Evolutionary conservation across 164 flowering plant species (phyloP), one percentile per base, ranked within the genome.

Genomic region (Protea cynaroides): DNA sequence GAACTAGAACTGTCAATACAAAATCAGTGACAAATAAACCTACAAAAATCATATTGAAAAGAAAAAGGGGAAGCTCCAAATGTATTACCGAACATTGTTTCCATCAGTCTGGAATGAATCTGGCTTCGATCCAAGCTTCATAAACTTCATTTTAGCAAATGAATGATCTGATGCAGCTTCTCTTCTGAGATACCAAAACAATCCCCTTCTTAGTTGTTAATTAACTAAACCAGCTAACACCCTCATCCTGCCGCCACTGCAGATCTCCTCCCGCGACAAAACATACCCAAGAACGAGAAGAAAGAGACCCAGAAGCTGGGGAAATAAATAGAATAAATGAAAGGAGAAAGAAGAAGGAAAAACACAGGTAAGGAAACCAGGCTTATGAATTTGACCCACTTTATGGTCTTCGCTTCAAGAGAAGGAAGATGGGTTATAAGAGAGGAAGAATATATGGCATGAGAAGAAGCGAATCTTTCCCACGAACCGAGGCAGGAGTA

Each of bases 61-160:
- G 18, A 18, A 60, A 17, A 24, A 61, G n/a, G 36, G 21, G 7
- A 37, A 62, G 44, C 43, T 58, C 38, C 24, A 38, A 52, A 50
- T 19, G 40, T 71, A 79, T 74, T 59, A 94, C 99, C 97, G 84
- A 62, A 79, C 77, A 73, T 78, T 77, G 56, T 80, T 79, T 43
- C 90, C 96, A 63, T 91, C 96, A 14, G 81, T 79, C 75, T 86
- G 90, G 74, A 94, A 89, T 22, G 84, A 77, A 78, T 91, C 96
- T 7, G 92, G 88, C 84, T 89, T 94, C 13, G 99, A 91, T 70
- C 99, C 99, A 79, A 94, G 95, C 71, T 91, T 91, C 99, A 94
- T 94, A 72, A 87, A 93, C 97, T 93, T 91, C 99, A 94, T 91
- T 71, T 73, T 77, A 54, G 38, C 74, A 73, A 66, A 22, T 58